Evolutionary conservation across 306 rosid genomes (phyloP).

Genomic region (Quercus agrifolia): DNA sequence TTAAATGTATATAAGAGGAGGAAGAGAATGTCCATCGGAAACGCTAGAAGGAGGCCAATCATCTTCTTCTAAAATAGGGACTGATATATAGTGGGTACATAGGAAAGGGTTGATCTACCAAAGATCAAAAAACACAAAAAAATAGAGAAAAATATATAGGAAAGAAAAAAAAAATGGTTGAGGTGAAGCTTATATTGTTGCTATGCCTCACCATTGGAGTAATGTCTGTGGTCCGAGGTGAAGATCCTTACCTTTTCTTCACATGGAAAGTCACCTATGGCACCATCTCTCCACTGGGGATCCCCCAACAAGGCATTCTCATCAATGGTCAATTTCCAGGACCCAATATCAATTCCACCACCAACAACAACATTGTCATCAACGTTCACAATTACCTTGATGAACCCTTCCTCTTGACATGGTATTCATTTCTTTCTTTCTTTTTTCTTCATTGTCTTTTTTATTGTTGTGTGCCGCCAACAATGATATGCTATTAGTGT

Average conservation of each 20-base stretch:
- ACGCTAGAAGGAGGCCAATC: not conserved
- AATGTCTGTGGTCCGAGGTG: constrained; percentile 25
- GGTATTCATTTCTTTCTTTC: constrained; percentile 19
- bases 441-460: too few species aligned
- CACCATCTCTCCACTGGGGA: constrained; percentile 70
- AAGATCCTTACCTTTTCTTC: constrained; percentile 68
- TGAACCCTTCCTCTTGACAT: constrained; percentile 70
- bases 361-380: constrained; percentile 67
- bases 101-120: not conserved
- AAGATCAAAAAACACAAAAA: not conserved
- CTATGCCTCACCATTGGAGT: not conserved
- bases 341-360: constrained; percentile 73
- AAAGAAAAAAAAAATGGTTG: not conserved
- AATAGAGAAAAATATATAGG: not conserved
- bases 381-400: constrained; percentile 74
- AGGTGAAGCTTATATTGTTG: not conserved
- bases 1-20: not conserved
- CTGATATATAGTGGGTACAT: not conserved
- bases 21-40: not conserved
- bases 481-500: too few species aligned
- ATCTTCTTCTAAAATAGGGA: not conserved
- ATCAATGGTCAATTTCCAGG: constrained; percentile 79
- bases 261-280: constrained; percentile 79
- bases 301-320: constrained; percentile 84
- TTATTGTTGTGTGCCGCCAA: too few species aligned